Evolutionary conservation across 176 grass and related monocot species (phyloP).

Genomic region (Paspalum vaginatum): DNA sequence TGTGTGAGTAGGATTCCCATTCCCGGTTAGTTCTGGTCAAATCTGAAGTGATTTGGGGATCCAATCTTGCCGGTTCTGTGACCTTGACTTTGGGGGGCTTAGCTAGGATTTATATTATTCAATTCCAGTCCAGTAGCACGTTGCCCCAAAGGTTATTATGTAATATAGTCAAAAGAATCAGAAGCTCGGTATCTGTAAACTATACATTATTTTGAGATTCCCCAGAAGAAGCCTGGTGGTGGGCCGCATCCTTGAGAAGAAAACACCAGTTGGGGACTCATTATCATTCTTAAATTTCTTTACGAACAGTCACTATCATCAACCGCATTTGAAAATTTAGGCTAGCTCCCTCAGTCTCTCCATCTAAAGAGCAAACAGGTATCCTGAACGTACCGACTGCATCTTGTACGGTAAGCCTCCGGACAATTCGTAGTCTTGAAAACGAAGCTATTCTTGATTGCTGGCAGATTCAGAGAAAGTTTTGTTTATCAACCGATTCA

Average conservation of each 20-base stretch:
- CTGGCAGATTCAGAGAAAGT: background rate
- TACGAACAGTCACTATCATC: background rate
- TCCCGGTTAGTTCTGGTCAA: background rate
- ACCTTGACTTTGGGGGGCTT: constrained; percentile 54
- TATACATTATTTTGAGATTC: constrained; percentile 7
- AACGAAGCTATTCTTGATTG: background rate
- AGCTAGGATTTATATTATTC: constrained; percentile 53
- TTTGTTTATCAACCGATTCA: background rate
- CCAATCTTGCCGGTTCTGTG: constrained; percentile 1
- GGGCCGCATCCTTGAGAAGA: constrained; percentile 5
- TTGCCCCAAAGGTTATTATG: constrained; percentile 17
- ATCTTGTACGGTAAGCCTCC: background rate
- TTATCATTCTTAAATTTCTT: constrained; percentile 10
- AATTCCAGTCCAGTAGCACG: constrained; percentile 38
- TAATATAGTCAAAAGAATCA: constrained; percentile 14
- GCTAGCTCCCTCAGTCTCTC: background rate
- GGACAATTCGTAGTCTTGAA: background rate
- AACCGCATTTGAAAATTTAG: constrained; percentile 9
- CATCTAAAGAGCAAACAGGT: background rate
- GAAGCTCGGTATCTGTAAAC: constrained; percentile 13
- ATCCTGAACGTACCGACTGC: background rate
- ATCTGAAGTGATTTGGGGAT: constrained; percentile 30
- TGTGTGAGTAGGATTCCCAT: background rate
- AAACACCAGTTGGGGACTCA: background rate
- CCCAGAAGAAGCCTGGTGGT: constrained; percentile 10